Conservation (phyloP, 306 rosid genomes). For the Amphicarpaea edgeworthii region DNA sequence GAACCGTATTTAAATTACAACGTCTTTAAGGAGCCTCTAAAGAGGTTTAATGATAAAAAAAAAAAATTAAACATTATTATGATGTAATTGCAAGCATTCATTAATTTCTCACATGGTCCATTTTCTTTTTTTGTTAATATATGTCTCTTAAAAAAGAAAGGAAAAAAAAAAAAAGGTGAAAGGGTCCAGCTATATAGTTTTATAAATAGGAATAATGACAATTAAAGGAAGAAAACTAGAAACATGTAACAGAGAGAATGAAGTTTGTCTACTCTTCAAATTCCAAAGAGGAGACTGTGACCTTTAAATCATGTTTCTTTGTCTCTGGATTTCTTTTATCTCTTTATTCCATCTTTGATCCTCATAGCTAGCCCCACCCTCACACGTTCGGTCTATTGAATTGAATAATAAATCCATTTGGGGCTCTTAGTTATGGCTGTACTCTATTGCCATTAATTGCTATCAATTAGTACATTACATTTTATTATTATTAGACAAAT, state of each 20-base stretch:
- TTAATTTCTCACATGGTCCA: slow-evolving; percentile 35
- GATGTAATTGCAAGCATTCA: slow-evolving; percentile 1
- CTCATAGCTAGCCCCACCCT: slow-evolving; percentile 40
- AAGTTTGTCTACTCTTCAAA: slow-evolving; percentile 53
- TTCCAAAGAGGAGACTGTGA: slow-evolving; percentile 48
- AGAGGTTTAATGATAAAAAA: neutral
- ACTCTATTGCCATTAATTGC: slow-evolving; percentile 16
- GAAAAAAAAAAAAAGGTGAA: slow-evolving; percentile 33
- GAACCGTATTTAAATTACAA: neutral
- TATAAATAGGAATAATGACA: slow-evolving; percentile 24
- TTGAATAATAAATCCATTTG: slow-evolving; percentile 33
- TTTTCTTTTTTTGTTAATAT: slow-evolving; percentile 12
- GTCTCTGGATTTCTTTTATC: slow-evolving; percentile 48
- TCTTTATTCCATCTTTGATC: slow-evolving; percentile 48
- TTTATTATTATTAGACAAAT: too few species aligned
- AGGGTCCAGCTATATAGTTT: slow-evolving; percentile 23
- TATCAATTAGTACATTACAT: too few species aligned
- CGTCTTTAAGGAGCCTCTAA: slow-evolving; percentile 2
- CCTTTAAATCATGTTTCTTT: slow-evolving; percentile 62
- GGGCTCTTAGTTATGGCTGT: slow-evolving; percentile 40
- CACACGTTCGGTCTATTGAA: slow-evolving; percentile 43
- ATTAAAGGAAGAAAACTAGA: slow-evolving; percentile 46
- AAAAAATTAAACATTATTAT: slow-evolving; percentile 1
- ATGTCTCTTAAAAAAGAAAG: slow-evolving; percentile 41
- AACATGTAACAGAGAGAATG: slow-evolving; percentile 42